Base-by-base conservation (phyloP, 345 rosid species). In the Carallia pectinifolia region DNA sequence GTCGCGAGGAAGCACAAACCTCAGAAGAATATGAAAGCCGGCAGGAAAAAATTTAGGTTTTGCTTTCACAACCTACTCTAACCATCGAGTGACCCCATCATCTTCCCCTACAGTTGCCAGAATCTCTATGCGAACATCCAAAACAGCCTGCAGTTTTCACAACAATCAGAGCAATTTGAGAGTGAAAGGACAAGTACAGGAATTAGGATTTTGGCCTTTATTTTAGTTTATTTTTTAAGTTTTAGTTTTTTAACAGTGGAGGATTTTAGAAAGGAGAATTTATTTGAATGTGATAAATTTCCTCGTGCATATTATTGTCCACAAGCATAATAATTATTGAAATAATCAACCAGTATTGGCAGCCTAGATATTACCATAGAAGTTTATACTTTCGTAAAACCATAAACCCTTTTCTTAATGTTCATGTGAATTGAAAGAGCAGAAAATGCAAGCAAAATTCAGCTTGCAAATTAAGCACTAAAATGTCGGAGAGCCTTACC, bases 11-110 rank as follows among this genome's bases (percentile, higher is more conserved):
- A 69, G 60, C 58, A 74, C 67, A 72, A 62, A 72, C 70, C 73
- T 64, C 62, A 16, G 44, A 61, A 62, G 66, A 76, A 37, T 53
- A 38, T 66, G 60, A 55, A 58, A 62, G 62, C 36, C 10, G 61
- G 64, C 53, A 33, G 61, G 27, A 54, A 37, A 62, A 62, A 64
- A 38, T 44, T 23, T 33, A 12, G 8, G 12, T 12, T 44, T 44
- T 5, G 55, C 23, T 53, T 69, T 68, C 54, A 79, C 69, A 73
- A 47, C 70, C 77, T 85, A 92, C 75, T 89, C 97, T 12, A 92
- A 83, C 98, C 97, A 95, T 17, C 99, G 96, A 44, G 92, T 85
- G 54, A 95, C 81, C 31, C 99, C 94, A 55, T 94, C 98, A 12
- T 89, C 96, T 53, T 86, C 90, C 38, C 94, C 92, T 1, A 81